Percentiles rank a stretch among this genome's conserved stretches.
These are phyloP conservation scores for Cenococcum geophilum DNA, from an alignment of 495 filamentous ascomycete genomes.

Conservation along the genomic window DNA sequence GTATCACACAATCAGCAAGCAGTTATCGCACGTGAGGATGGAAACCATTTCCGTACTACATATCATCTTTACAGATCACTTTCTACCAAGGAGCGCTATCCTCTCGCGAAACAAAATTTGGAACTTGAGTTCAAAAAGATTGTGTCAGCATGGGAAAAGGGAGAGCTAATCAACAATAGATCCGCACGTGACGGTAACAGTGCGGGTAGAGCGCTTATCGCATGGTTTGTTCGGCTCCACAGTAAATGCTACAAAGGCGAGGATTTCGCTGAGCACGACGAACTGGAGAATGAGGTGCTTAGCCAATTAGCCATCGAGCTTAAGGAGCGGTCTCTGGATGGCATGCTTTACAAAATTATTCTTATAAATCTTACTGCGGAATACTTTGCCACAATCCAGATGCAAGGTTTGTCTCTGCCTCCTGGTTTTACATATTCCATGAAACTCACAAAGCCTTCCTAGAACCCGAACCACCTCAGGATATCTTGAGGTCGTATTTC, in stretches of 20 bases:
- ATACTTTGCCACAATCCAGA: conserved; percentile 56
- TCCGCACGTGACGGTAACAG: conserved; percentile 45
- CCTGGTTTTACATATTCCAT: neutral
- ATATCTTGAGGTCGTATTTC: conserved; percentile 51
- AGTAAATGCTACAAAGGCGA: conserved; percentile 71
- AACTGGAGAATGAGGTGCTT: conserved; percentile 80
- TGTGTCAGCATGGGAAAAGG: conserved; percentile 52
- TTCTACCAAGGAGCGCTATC: conserved; percentile 64
- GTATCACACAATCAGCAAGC: conserved; percentile 83
- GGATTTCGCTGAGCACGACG: conserved; percentile 66
- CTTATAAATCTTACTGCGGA: conserved; percentile 83
- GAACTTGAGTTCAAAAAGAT: conserved; percentile 75
- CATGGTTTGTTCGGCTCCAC: conserved; percentile 85
- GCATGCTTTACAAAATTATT: conserved; percentile 68
- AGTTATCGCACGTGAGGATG: conserved; percentile 69
- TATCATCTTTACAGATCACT: conserved; percentile 86
- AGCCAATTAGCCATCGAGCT: conserved; percentile 66
- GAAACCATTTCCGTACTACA: conserved; percentile 70
- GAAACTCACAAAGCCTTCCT: conserved; percentile 36
- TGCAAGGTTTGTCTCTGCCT: conserved; percentile 48
- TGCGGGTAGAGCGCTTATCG: conserved; percentile 52
- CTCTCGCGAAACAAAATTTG: conserved; percentile 65
- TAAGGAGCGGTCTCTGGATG: conserved; percentile 61
- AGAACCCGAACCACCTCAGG: conserved; percentile 21
- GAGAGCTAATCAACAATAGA: conserved; percentile 48